These are phyloP conservation scores for Ormosia emarginata DNA, from an alignment of 306 rosid genomes.

Conservation along the genomic window DNA sequence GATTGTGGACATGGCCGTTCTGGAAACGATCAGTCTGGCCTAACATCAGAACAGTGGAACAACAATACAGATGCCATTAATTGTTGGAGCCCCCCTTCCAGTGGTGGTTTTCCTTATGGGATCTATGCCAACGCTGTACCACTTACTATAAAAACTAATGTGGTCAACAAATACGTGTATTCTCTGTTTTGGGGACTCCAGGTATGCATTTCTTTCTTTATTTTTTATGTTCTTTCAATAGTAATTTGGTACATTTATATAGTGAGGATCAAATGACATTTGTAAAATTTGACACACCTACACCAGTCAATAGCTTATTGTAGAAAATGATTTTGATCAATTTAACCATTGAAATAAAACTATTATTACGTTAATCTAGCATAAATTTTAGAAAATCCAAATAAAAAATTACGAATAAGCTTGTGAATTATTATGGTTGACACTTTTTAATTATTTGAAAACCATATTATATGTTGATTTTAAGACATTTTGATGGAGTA, in stretches of 20 bases:
- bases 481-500: background rate
- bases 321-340: background rate
- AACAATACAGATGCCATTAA: conserved; percentile 15
- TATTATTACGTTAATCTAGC: too few species aligned
- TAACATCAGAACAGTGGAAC: conserved; percentile 5
- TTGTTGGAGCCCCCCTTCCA: conserved; percentile 36
- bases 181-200: conserved; percentile 38
- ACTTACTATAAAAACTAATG: conserved; percentile 13
- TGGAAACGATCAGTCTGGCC: background rate
- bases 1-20: conserved; percentile 62
- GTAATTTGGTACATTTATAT: background rate
- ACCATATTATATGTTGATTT: too few species aligned
- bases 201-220: conserved; percentile 1
- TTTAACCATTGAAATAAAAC: background rate
- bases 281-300: background rate
- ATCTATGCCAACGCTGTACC: conserved; percentile 16
- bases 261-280: background rate
- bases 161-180: conserved; percentile 28
- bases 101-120: conserved; percentile 24
- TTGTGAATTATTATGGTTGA: too few species aligned
- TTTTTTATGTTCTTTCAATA: background rate
- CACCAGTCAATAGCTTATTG: background rate
- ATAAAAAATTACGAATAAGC: too few species aligned
- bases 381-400: too few species aligned
- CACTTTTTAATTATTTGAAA: too few species aligned